Conservation (phyloP, 148 eudicot genomes). For the Diospyros kaki region DNA sequence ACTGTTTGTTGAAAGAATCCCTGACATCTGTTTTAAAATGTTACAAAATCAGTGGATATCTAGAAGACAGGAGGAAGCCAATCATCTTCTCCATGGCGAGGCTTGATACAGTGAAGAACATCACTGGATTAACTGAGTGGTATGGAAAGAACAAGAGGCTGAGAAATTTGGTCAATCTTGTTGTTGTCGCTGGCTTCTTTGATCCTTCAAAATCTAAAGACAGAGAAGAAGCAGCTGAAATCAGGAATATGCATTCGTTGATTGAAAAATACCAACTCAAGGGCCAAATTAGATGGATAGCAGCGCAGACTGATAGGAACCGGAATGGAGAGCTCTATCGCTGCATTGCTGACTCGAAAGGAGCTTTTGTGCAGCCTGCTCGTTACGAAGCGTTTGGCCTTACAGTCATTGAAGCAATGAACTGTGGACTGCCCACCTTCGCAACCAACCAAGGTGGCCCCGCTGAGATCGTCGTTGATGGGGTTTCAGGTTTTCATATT, state of each 20-base stretch:
- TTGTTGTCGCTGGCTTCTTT: conserved; percentile 75
- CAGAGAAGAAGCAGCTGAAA: conserved; percentile 86
- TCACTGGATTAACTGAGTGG: conserved; percentile 81
- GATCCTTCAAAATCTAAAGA: conserved; percentile 86
- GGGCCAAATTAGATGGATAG: conserved; percentile 91
- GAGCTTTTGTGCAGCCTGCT: conserved; percentile 88
- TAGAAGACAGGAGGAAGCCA: conserved; percentile 71
- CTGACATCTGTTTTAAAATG: background rate
- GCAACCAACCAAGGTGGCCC: conserved; percentile 93
- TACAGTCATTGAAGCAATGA: conserved; percentile 93
- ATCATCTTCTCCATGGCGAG: conserved; percentile 92
- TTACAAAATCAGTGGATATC: conserved; percentile 53
- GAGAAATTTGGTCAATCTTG: conserved; percentile 72
- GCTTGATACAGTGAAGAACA: conserved; percentile 80
- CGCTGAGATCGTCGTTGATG: conserved; percentile 85
- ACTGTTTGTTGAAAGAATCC: background rate
- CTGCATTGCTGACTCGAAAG: conserved; percentile 70
- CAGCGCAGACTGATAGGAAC: conserved; percentile 74
- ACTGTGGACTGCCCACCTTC: conserved; percentile 85
- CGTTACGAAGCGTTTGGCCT: conserved; percentile 90
- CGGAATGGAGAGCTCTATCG: conserved; percentile 85
- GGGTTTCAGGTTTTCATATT: conserved; percentile 79
- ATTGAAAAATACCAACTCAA: conserved; percentile 65
- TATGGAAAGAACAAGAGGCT: conserved; percentile 75
- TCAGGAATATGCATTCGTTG: conserved; percentile 67